These are phyloP conservation scores for Ramaria sp. DNA, from an alignment of 768 basidiomycete species.

Conservation along the genomic window DNA sequence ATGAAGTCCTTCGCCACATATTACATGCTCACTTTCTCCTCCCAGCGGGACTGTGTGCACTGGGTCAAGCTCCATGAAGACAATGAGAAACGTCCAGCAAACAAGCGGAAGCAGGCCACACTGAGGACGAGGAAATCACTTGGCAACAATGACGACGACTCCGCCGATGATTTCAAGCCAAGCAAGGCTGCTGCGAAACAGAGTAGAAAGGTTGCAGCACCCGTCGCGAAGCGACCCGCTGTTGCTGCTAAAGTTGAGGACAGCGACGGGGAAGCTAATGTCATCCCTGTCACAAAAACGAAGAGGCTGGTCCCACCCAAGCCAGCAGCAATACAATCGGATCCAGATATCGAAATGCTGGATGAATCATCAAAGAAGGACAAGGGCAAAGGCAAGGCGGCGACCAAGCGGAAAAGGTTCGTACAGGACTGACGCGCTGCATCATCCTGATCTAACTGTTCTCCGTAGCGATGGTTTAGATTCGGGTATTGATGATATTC, in stretches of 20 bases:
- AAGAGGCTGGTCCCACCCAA: conserved; percentile 14
- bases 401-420: conserved; percentile 59
- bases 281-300: conserved; percentile 20
- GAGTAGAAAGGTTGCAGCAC: conserved; percentile 18
- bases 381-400: conserved; percentile 35
- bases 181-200: conserved; percentile 34
- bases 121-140: conserved; percentile 45
- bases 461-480: not conserved
- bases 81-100: conserved; percentile 40
- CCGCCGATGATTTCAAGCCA: conserved; percentile 49
- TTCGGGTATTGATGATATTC: not conserved
- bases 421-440: conserved; percentile 11
- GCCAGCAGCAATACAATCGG: conserved; percentile 3
- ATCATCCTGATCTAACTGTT: not conserved
- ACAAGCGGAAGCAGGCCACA: conserved; percentile 47
- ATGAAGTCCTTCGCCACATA: not conserved
- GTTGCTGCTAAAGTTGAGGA: conserved; percentile 16
- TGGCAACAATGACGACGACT: conserved; percentile 25
- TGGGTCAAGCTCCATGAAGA: conserved; percentile 35
- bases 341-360: conserved; percentile 8
- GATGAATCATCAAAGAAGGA: conserved; percentile 28
- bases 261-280: conserved; percentile 31
- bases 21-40: not conserved
- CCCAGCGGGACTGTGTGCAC: conserved; percentile 29
- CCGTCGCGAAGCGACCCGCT: conserved; percentile 15